phyloP scores from a whole-genome alignment of 768 basidiomycete species.

The Antrodiella citrinella region DNA sequence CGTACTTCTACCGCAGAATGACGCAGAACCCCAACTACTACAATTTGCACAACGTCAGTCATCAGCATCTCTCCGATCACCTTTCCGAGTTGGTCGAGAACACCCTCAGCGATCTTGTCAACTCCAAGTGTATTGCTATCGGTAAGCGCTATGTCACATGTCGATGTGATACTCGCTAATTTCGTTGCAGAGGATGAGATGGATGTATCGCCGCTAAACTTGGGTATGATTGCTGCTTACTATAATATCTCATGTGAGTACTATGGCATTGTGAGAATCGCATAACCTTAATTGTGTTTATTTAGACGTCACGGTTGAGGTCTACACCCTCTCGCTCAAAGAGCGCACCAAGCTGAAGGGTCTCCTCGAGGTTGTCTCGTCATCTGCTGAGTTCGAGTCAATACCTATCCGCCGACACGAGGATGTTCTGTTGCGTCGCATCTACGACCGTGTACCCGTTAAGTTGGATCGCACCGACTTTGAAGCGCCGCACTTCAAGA shows the following conservation, averaged over 20 bases:
- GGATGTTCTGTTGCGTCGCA: constrained; percentile 71
- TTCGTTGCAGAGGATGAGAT: constrained; percentile 72
- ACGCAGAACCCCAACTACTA: constrained; percentile 97
- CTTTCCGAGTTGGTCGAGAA: constrained; percentile 93
- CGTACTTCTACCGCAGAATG: constrained; percentile 95
- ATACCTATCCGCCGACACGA: constrained; percentile 96
- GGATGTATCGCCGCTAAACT: constrained; percentile 85
- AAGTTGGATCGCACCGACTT: constrained; percentile 82
- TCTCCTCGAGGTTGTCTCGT: constrained; percentile 91
- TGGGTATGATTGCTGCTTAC: constrained; percentile 98
- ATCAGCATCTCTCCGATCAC: constrained; percentile 93
- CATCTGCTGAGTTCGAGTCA: constrained; percentile 91
- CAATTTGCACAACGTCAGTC: constrained; percentile 90
- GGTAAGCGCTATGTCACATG: constrained; percentile 34
- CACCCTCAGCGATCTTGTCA: constrained; percentile 84
- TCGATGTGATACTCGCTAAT: not conserved
- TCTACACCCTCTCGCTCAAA: constrained; percentile 90
- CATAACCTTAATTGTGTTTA: constrained; percentile 11
- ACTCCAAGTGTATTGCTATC: constrained; percentile 91
- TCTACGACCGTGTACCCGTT: constrained; percentile 95
- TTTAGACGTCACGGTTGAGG: constrained; percentile 91
- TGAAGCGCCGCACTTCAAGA: constrained; percentile 96
- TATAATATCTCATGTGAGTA: constrained; percentile 85
- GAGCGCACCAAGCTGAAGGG: constrained; percentile 97
- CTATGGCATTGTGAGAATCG: not conserved